phyloP scores from a whole-genome alignment of 1,139 yeast genomes.

The Pichia kudriavzevii region DNA sequence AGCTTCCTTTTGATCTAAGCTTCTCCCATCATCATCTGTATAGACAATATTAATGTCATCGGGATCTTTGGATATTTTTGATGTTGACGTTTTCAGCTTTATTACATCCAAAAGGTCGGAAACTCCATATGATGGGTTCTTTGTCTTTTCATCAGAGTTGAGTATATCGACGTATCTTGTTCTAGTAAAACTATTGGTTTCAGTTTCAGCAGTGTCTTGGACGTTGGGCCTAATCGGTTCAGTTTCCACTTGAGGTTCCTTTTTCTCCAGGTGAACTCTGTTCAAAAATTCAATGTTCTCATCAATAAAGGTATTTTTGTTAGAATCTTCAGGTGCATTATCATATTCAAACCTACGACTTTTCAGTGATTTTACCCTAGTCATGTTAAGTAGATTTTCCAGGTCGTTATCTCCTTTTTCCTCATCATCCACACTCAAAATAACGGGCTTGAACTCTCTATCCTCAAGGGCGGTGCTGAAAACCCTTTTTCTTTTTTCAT shows the following conservation, averaged over 20 bases:
- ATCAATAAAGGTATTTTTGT: conserved; percentile 32
- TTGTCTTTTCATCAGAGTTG: conserved; percentile 26
- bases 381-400: conserved; percentile 30
- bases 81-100: conserved; percentile 16
- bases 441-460: conserved; percentile 26
- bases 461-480: conserved; percentile 22
- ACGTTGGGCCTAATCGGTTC: neutral
- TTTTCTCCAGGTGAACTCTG: conserved; percentile 21
- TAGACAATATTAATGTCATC: conserved; percentile 56
- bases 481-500: conserved; percentile 7
- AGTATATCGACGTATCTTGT: conserved; percentile 28
- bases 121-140: conserved; percentile 14
- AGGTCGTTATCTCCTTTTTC: conserved; percentile 35
- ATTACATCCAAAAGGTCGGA: conserved; percentile 7
- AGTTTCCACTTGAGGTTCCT: neutral
- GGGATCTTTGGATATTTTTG: conserved; percentile 32
- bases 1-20: conserved; percentile 66
- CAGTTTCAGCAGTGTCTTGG: neutral
- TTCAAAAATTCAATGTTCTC: conserved; percentile 54
- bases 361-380: conserved; percentile 35
- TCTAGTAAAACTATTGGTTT: no score
- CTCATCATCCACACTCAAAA: conserved; percentile 30
- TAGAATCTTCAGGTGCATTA: conserved; percentile 20
- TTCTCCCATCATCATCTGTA: conserved; percentile 64
- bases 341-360: conserved; percentile 16